A percentile compares a stretch with the other conserved stretches of the same genome.
Conservation (phyloP, 2,329 filamentous ascomycete species). For the Claviceps sp. region DNA sequence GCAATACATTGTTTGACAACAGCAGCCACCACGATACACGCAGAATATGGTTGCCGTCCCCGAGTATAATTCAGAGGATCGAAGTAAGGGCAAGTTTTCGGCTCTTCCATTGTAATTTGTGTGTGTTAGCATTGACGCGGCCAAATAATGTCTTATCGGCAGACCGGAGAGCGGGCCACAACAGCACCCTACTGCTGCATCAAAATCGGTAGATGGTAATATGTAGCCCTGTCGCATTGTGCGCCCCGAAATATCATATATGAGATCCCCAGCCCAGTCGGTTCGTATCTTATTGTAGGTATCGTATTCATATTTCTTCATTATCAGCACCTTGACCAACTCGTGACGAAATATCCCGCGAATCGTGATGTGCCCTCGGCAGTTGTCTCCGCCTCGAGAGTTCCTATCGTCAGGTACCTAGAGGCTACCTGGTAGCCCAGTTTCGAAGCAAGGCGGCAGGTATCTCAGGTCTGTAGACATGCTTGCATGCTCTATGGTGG, state of each 20-base stretch:
- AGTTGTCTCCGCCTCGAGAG: too few species aligned
- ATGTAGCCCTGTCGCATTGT: neutral
- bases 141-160: neutral
- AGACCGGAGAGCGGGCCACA: slow-evolving; percentile 1
- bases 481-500: too few species aligned
- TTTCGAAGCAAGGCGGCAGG: too few species aligned
- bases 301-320: neutral
- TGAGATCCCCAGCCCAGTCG: neutral
- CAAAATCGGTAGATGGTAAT: neutral
- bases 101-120: neutral
- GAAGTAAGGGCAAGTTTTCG: too few species aligned
- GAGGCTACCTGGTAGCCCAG: too few species aligned
- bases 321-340: neutral
- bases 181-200: neutral
- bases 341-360: neutral
- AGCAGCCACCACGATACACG: neutral
- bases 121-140: too few species aligned
- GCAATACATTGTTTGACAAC: neutral
- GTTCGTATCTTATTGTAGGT: neutral
- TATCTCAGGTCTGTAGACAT: too few species aligned
- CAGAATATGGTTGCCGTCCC: neutral
- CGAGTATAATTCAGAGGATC: too few species aligned
- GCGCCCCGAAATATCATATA: neutral
- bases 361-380: neutral
- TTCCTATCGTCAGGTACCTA: too few species aligned